Conservation (phyloP, 1,284 basidiomycete species). For the Neotropicomus parvogracilis region DNA sequence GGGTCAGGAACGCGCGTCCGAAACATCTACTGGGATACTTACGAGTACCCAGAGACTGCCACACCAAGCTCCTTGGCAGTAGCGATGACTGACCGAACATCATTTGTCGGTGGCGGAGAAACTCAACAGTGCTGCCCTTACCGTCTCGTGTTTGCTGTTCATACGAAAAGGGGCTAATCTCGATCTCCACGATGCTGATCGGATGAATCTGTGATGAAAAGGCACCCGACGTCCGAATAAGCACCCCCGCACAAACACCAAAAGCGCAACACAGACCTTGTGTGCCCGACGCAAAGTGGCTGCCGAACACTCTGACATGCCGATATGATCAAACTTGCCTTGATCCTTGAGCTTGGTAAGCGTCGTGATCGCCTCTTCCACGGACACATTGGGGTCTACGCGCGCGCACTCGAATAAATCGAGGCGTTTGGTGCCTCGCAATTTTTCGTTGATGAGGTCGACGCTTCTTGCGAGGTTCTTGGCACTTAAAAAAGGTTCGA, state of each 20-base stretch:
- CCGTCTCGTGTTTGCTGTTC: constrained; percentile 42
- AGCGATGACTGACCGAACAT: constrained; percentile 36
- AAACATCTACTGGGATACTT: constrained; percentile 8
- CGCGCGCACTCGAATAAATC: constrained; percentile 48
- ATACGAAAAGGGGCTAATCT: constrained; percentile 50
- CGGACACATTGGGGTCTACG: constrained; percentile 34
- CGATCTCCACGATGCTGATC: constrained; percentile 51
- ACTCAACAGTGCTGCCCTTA: constrained; percentile 7
- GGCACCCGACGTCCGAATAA: neutral
- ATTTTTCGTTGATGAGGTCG: constrained; percentile 37
- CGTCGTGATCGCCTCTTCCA: constrained; percentile 36
- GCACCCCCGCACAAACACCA: neutral
- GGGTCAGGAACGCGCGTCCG: neutral
- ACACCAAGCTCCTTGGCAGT: constrained; percentile 44
- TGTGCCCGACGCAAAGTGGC: constrained; percentile 48
- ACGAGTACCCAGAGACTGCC: constrained; percentile 54
- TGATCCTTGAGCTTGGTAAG: constrained; percentile 36
- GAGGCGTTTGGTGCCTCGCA: constrained; percentile 45
- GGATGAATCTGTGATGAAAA: constrained; percentile 42
- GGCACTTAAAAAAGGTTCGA: constrained; percentile 14
- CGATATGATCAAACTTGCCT: constrained; percentile 49
- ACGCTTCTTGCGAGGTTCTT: constrained; percentile 42
- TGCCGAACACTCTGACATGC: constrained; percentile 51
- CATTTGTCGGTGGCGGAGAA: constrained; percentile 9
- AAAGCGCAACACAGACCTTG: constrained; percentile 34